Percentiles rank a stretch among this genome's conserved stretches.
These are phyloP conservation scores for Ophiostoma pallidulum DNA, from an alignment of 2,329 filamentous ascomycete genomes.

Conservation along the genomic window DNA sequence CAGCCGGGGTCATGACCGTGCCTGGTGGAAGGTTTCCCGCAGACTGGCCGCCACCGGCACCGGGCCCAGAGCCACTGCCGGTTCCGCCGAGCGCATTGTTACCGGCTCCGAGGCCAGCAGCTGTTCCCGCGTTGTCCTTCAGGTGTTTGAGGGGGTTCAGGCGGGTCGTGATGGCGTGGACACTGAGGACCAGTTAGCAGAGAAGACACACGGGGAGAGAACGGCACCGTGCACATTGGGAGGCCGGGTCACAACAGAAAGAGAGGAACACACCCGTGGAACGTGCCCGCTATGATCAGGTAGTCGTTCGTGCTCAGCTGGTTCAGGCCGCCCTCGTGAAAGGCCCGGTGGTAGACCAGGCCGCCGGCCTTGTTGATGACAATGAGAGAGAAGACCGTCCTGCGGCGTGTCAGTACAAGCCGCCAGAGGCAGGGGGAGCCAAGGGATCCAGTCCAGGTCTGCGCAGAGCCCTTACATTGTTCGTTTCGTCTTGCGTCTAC, in stretches of 20 bases:
- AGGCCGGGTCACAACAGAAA: no score
- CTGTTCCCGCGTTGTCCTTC: constrained; percentile 22
- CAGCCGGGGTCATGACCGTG: constrained; percentile 16
- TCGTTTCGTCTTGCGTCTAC: constrained; percentile 8
- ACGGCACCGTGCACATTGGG: no score
- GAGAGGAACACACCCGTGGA: constrained; percentile 66
- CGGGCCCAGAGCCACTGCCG: constrained; percentile 13
- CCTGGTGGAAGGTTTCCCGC: constrained; percentile 6
- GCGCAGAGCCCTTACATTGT: background rate
- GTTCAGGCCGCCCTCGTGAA: constrained; percentile 73
- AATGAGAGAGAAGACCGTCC: constrained; percentile 91
- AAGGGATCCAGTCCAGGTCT: no score
- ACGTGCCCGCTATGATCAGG: constrained; percentile 91
- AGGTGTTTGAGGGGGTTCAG: constrained; percentile 45
- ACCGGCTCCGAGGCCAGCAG: constrained; percentile 21
- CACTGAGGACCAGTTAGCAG: constrained; percentile 32
- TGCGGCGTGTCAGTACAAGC: constrained; percentile 28
- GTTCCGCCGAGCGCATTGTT: background rate
- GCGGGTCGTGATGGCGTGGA: constrained; percentile 59
- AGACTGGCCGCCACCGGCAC: background rate
- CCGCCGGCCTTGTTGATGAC: constrained; percentile 98
- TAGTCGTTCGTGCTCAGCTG: constrained; percentile 94
- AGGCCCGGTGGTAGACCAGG: constrained; percentile 90
- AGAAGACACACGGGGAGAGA: background rate
- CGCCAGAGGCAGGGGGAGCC: no score